phyloP scores from a whole-genome alignment of 139 green algal species.

The Astrephomene gubernaculifera region DNA sequence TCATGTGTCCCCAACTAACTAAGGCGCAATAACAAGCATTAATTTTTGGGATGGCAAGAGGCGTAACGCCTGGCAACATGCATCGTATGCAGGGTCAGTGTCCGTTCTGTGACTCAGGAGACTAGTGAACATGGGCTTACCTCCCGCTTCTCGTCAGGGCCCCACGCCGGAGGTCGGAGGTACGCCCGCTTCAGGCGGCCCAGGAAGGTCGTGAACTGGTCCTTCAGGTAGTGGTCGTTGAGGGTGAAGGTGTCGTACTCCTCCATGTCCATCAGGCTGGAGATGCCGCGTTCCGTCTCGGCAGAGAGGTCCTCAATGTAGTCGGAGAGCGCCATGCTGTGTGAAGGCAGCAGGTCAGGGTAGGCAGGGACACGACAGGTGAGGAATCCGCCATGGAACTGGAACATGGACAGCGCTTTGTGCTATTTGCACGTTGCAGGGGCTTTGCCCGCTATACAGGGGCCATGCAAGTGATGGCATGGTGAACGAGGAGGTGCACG shows the following conservation, averaged over 20 bases:
- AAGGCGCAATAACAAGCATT: too few species aligned
- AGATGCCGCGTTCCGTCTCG: neutral
- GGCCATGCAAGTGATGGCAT: too few species aligned
- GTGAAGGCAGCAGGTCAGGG: neutral
- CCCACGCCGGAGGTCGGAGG: neutral
- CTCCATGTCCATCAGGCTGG: neutral
- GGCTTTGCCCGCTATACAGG: neutral
- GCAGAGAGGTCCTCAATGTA: neutral
- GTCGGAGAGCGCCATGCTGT: neutral
- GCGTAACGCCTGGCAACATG: neutral
- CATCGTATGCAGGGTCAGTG: neutral
- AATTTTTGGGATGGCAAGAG: too few species aligned
- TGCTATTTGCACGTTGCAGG: too few species aligned
- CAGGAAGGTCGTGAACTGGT: neutral
- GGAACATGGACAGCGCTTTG: neutral
- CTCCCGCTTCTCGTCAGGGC: neutral
- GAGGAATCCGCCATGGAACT: neutral
- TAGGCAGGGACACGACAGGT: neutral
- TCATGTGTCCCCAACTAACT: too few species aligned
- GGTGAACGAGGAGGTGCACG: neutral
- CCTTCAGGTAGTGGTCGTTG: constrained; percentile 16
- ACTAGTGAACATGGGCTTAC: neutral
- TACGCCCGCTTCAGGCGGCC: constrained; percentile 31
- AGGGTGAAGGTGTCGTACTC: constrained; percentile 26
- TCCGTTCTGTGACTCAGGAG: too few species aligned